Evolutionary conservation across 2,329 filamentous ascomycete species (phyloP).

Genomic region (Aschersonia sp.): DNA sequence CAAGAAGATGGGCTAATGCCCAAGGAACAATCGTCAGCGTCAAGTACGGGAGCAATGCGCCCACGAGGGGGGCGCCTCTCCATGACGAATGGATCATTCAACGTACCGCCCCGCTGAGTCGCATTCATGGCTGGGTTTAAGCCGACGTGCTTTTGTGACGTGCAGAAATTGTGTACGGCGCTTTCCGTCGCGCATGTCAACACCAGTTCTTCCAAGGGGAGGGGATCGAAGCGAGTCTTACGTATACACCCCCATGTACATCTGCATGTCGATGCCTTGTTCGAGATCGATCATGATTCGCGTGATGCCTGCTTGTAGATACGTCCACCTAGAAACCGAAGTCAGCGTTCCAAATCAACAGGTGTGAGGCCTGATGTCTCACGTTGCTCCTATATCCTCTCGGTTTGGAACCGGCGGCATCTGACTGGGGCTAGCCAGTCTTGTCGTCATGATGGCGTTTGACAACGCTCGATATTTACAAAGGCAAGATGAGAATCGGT

Average conservation of each 20-base stretch:
- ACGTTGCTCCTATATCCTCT: conserved; percentile 44
- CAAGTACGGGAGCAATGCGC: neutral
- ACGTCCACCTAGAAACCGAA: conserved; percentile 55
- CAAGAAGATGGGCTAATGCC: conserved; percentile 67
- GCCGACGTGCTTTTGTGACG: conserved; percentile 81
- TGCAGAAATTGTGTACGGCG: conserved; percentile 97
- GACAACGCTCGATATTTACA: too few relatives aligned
- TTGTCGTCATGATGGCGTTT: conserved; percentile 15
- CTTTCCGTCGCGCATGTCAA: conserved; percentile 29
- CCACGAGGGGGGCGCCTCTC: neutral
- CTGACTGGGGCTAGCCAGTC: conserved; percentile 19
- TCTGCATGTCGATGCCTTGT: conserved; percentile 85
- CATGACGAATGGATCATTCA: neutral
- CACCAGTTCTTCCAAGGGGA: neutral
- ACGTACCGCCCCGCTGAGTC: conserved; percentile 45
- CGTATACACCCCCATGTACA: conserved; percentile 98
- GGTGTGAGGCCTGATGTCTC: conserved; percentile 7
- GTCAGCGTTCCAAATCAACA: conserved; percentile 9
- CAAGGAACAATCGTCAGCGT: neutral
- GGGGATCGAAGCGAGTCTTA: conserved; percentile 18
- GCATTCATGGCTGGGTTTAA: conserved; percentile 23
- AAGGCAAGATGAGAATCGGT: too few relatives aligned
- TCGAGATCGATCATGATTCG: conserved; percentile 89
- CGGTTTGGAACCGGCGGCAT: conserved; percentile 46
- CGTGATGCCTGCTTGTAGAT: conserved; percentile 75